Percentiles rank a stretch among this genome's conserved stretches.
Conservation (phyloP, 2,329 filamentous ascomycete genomes). For the Cylindrodendrum hubeiense region DNA sequence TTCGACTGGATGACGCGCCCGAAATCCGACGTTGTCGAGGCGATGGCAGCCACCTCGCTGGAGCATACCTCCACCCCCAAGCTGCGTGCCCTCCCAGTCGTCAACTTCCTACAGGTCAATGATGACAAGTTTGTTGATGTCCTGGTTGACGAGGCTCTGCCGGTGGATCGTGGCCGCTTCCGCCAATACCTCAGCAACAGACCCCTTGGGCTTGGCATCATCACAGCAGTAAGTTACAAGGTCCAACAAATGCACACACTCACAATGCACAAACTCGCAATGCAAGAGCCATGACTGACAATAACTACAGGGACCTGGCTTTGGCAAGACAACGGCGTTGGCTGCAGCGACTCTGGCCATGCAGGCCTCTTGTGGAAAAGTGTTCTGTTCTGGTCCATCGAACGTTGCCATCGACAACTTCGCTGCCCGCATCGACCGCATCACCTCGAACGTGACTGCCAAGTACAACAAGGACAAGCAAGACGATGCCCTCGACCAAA, state of each 20-base stretch:
- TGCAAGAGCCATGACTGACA: background rate
- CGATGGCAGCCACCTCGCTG: background rate
- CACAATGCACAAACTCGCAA: background rate
- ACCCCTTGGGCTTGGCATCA: conserved; percentile 24
- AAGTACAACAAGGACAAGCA: background rate
- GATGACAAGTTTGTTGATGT: background rate
- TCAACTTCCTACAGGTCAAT: conserved; percentile 4
- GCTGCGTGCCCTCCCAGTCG: background rate
- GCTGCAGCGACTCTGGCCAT: conserved; percentile 22
- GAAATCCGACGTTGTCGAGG: background rate
- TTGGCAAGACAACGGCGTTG: conserved; percentile 26
- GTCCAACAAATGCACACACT: background rate
- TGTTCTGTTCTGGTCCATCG: conserved; percentile 22
- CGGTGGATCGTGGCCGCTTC: conserved; percentile 22
- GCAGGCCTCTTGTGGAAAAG: conserved; percentile 7
- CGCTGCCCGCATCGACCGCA: conserved; percentile 2
- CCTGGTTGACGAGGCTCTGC: conserved; percentile 10
- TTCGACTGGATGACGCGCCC: background rate
- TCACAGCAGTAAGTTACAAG: conserved; percentile 28
- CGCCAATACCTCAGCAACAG: conserved; percentile 21
- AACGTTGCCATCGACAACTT: conserved; percentile 17
- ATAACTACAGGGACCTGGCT: conserved; percentile 23
- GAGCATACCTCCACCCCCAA: background rate
- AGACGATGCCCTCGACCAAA: accelerated
- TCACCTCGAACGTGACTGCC: background rate